Percentiles rank a stretch among this genome's conserved stretches.
Conservation (phyloP, 176 grass and related monocot genomes). For the Thinopyrum elongatum region DNA sequence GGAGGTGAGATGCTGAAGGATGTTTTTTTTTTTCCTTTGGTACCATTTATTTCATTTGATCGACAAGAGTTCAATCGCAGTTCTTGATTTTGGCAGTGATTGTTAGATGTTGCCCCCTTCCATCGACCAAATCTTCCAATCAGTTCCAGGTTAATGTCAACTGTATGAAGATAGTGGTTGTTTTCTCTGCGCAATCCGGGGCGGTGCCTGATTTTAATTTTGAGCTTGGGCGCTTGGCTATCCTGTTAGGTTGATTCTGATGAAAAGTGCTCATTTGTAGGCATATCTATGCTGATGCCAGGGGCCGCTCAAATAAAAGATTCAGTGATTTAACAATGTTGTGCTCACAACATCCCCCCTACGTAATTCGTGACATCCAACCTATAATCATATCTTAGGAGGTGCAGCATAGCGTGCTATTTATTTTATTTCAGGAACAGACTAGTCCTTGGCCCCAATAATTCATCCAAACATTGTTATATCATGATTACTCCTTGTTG, state of each 20-base stretch:
- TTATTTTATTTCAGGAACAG: neutral
- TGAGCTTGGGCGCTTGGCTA: neutral
- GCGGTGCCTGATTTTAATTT: neutral
- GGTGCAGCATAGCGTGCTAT: neutral
- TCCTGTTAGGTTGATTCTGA: neutral
- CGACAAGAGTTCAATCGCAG: neutral
- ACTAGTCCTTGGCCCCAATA: neutral
- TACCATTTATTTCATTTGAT: neutral
- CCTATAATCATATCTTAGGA: neutral
- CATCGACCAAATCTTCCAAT: neutral
- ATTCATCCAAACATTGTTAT: neutral
- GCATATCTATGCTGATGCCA: neutral
- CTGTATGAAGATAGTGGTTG: neutral
- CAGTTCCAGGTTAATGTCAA: neutral
- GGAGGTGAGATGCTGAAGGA: neutral
- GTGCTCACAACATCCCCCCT: neutral
- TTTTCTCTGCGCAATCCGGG: neutral
- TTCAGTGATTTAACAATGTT: neutral
- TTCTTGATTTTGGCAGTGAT: conserved; percentile 4
- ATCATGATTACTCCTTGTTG: neutral
- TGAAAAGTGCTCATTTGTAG: neutral
- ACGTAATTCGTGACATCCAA: neutral
- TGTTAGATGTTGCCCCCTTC: neutral
- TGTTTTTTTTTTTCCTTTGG: neutral
- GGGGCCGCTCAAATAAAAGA: neutral